Evolutionary conservation across 768 basidiomycete genomes (phyloP), one percentile per base, ranked within the genome.

Genomic region (Tricholoma flavovirens): DNA sequence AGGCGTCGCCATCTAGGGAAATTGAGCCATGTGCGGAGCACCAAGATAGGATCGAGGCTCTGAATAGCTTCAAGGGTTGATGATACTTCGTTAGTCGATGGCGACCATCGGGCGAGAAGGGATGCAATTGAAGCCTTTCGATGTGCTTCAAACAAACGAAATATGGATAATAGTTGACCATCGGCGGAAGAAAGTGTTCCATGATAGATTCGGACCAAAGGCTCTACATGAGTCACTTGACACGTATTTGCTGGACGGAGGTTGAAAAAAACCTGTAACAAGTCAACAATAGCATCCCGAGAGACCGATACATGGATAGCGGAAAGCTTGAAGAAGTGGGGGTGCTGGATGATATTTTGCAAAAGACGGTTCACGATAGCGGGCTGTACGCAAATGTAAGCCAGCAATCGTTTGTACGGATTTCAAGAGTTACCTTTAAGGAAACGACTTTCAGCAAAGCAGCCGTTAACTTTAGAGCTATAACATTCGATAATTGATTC

Each of bases 231-330:
- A 3, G 82, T 87, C 9, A 86, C 78, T 66, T 96, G 95, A 64
- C 90, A 95, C 2, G 93, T 88, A 62, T 92, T 92, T 11, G 76
- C 70, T 0, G 93, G 90, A 64, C 94, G 86, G 12, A 86, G 77
- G 54, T 79, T 69, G 74, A 95, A 97, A 1, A 96, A 75, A 3
- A 72, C 69, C 45, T 83, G 76, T 3, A 95, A 70, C 1, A 90
- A 69, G n/a, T 70, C 61, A 35, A 86, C 73, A 26, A 89, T 65
- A 2, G 75, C 70, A 21, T 79, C 74, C 19, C 84, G 77, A 29
- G 69, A 63, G 4, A 66, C 59, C 4, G 65, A 56, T 11, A 62
- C 60, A 26, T 62, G 65, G n/a, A 56, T 54, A 38, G 62, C 54
- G 9, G 66, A 56, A 11, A 80, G 54, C 45, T 73, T 76, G 66